Percentiles rank a stretch among this genome's conserved stretches.
These are phyloP conservation scores for Solanum medicagineum DNA, from an alignment of 257 asterid genomes.

Conservation along the genomic window DNA sequence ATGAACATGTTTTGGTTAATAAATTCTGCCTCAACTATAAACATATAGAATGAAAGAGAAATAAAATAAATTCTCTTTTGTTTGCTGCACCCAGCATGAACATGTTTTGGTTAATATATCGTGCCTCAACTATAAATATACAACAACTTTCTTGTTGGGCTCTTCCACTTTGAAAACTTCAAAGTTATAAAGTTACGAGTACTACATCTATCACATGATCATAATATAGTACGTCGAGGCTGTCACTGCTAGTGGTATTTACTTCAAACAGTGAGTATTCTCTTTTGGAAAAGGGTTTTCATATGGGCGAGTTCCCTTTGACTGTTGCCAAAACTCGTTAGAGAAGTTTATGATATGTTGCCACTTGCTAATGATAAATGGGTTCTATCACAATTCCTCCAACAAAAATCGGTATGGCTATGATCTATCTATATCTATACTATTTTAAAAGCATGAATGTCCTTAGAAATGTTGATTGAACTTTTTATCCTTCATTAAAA, in stretches of 20 bases:
- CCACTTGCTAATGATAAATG: neutral
- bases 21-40: neutral
- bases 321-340: neutral
- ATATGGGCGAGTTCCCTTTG: neutral
- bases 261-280: neutral
- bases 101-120: neutral
- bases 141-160: neutral
- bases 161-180: neutral
- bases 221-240: neutral
- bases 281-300: neutral
- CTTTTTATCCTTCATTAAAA: no score
- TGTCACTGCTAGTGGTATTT: neutral
- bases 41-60: neutral
- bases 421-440: neutral
- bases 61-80: neutral
- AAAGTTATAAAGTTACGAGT: neutral
- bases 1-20: neutral
- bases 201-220: neutral
- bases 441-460: neutral
- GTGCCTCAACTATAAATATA: neutral
- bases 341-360: neutral
- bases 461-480: no score
- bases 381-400: neutral
- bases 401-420: neutral
- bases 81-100: neutral